Evolutionary conservation across 2,329 filamentous ascomycete species (phyloP), one percentile per base, ranked within the genome.

Genomic region (Pseudogymnoascus pannorum): DNA sequence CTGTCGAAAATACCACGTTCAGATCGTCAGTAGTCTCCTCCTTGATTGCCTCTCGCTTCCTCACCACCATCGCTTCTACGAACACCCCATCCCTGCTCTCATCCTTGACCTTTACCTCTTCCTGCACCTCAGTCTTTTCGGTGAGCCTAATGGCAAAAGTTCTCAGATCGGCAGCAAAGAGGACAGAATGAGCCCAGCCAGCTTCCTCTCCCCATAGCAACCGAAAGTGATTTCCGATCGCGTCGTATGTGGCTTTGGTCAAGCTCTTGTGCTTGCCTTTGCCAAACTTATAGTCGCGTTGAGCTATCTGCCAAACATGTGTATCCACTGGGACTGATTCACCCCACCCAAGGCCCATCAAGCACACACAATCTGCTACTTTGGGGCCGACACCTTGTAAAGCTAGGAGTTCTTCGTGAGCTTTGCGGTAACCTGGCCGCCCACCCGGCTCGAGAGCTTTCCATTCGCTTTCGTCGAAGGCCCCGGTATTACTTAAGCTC

Each of bases 291-390:
- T 99, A 99, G 74, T 99, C 94, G 60, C 94, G 82, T 73, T 95
- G 91, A 0, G 94, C 95, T 70, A 99, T 97, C 77, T 97, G 92
- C 93, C 92, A 97, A 11, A 99, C 91, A 75, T 99, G 95, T 1
- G 95, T 99, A 74, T 99, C 94, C 31, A 99, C 90, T 0, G 94
- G 94, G 1, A 99, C 92, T 2, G 92, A 87, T 75, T 97, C 93
- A 31, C 89, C 89, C 93, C 95, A 99, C 26, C 92, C 93, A 12
- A 99, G 77, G 0, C 95, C 95, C 89, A 99, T 97, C 18, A 99
- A 78, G 71, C 90, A 96, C 6, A 97, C 92, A 71, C 95, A 99
- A 72, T 99, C 95, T 5, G 94, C 89, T 0, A 99, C 94, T 73
- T 99, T 99, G 0, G 95, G 94, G 0, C 94, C 94, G 5, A 99